Conservation (phyloP, 371 early-diverging fungal species). For the Lichtheimia ornata region DNA sequence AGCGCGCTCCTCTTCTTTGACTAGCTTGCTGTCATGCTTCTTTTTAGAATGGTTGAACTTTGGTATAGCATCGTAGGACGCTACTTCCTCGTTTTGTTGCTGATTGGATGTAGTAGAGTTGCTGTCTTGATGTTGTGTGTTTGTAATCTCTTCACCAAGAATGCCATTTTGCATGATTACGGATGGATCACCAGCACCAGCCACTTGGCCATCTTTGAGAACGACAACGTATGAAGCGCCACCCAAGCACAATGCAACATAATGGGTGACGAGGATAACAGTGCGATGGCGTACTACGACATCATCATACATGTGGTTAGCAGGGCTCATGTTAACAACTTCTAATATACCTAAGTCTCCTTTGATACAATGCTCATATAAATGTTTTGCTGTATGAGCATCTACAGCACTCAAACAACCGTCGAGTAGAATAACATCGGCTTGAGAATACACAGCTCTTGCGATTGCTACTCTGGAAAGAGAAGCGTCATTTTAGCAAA, state of each 20-base stretch:
- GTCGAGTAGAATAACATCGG: conserved; percentile 70
- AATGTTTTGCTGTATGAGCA: conserved; percentile 83
- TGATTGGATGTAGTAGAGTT: conserved; percentile 13
- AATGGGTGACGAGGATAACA: conserved; percentile 84
- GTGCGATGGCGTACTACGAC: conserved; percentile 69
- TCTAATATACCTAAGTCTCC: conserved; percentile 37
- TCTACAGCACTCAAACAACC: conserved; percentile 84
- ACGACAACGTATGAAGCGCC: conserved; percentile 71
- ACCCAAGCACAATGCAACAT: conserved; percentile 73
- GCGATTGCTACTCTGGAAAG: conserved; percentile 62
- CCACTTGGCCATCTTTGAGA: conserved; percentile 66
- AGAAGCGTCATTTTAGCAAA: background rate
- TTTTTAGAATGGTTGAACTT: conserved; percentile 7
- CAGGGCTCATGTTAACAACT: background rate
- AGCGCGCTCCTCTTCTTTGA: conserved; percentile 66
- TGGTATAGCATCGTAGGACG: conserved; percentile 21
- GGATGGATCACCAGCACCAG: conserved; percentile 53
- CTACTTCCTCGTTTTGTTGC: background rate
- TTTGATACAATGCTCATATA: conserved; percentile 68
- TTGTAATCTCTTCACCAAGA: conserved; percentile 44
- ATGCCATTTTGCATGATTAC: conserved; percentile 46
- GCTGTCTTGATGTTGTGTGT: conserved; percentile 16
- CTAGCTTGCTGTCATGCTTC: conserved; percentile 49
- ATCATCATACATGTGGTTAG: background rate
- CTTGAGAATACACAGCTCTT: conserved; percentile 75